Percentiles rank a stretch among this genome's conserved stretches.
phyloP scores from a whole-genome alignment of 306 rosid species.

The Echinosophora koreensis region DNA sequence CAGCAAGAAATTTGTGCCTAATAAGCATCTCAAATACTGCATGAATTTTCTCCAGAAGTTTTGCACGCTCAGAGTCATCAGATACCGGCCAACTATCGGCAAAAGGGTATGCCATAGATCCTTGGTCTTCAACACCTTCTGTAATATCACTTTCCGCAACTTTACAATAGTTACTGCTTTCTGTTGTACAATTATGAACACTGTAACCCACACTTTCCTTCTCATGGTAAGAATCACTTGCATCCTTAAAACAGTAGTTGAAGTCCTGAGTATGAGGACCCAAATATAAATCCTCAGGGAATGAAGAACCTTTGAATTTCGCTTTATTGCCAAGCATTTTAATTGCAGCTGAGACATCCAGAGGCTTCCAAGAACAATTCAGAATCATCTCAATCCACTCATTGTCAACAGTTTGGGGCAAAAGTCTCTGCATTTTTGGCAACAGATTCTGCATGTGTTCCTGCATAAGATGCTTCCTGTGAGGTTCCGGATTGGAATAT shows the following conservation, averaged over 20 bases:
- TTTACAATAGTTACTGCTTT: constrained; percentile 52
- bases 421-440: constrained; percentile 73
- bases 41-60: constrained; percentile 86
- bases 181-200: constrained; percentile 48
- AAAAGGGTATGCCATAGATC: constrained; percentile 50
- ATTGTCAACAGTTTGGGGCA: constrained; percentile 81
- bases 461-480: constrained; percentile 81
- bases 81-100: constrained; percentile 79
- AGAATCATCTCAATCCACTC: constrained; percentile 89
- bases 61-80: constrained; percentile 80
- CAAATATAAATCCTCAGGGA: constrained; percentile 58
- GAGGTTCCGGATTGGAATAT: constrained; percentile 66
- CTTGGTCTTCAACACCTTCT: constrained; percentile 56
- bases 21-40: constrained; percentile 75
- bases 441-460: constrained; percentile 83
- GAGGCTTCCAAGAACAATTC: constrained; percentile 84
- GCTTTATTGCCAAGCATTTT: constrained; percentile 68
- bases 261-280: constrained; percentile 56
- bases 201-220: constrained; percentile 52
- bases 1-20: constrained; percentile 79
- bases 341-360: constrained; percentile 79
- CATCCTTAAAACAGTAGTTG: constrained; percentile 65
- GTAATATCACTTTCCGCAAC: constrained; percentile 50
- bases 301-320: constrained; percentile 52
- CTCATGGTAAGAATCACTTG: constrained; percentile 60